Evolutionary conservation across 2,329 filamentous ascomycete genomes (phyloP).

Genomic region (Endothia cerciana): DNA sequence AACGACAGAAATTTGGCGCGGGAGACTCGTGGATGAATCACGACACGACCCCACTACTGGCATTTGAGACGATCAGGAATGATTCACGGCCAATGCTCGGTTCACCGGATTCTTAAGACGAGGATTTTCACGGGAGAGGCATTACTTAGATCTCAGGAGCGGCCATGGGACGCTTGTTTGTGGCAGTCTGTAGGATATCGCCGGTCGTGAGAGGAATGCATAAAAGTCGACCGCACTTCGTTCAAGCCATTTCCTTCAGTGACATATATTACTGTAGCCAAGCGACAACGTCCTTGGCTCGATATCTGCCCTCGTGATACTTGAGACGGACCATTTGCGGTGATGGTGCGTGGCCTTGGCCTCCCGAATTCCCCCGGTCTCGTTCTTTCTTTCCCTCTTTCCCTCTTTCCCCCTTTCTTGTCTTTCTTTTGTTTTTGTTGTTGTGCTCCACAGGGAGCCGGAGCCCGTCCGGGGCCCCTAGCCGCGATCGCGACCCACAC

Average conservation of each 20-base stretch:
- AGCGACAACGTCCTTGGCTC: background rate
- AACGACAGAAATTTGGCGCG: background rate
- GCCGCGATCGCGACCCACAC: background rate
- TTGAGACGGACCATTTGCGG: background rate
- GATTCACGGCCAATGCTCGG: background rate
- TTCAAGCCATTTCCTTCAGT: background rate
- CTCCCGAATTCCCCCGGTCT: background rate
- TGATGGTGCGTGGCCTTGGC: background rate
- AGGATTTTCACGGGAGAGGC: background rate
- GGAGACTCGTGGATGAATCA: background rate
- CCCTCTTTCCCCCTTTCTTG: too few relatives aligned
- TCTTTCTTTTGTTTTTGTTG: background rate
- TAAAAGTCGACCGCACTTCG: slow-evolving; percentile 2
- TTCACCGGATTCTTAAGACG: too few relatives aligned
- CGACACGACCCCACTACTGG: background rate
- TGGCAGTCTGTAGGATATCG: slow-evolving; percentile 10
- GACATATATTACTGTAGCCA: background rate
- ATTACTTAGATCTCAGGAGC: background rate
- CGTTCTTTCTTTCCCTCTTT: background rate
- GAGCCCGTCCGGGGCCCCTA: background rate
- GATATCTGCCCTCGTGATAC: background rate
- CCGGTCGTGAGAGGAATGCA: background rate
- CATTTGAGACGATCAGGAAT: background rate
- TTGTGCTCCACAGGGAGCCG: background rate
- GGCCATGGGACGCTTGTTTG: background rate